Base-by-base conservation (phyloP, 148 eudicot species). In the Dianthus caryophyllus region DNA sequence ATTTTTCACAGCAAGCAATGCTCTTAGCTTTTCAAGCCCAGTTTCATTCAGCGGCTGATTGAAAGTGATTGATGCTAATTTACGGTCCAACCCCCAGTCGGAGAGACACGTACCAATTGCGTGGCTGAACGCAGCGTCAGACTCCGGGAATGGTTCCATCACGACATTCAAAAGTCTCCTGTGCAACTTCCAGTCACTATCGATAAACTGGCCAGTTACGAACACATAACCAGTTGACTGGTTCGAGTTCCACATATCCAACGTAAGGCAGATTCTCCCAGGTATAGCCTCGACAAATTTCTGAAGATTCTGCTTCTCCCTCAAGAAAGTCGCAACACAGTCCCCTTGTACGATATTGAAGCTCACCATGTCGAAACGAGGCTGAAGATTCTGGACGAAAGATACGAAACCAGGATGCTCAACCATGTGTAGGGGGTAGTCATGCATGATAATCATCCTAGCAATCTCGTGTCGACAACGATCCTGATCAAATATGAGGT, bases 131-230 rank as follows among this genome's bases (percentile, higher is more conserved):
- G 93, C 87, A 24, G 80, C 61, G 74, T 87, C 96, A 0, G 96
- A 85, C 55, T 91, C 96, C 0, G 93, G 96, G 63, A 80, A 86
- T 0, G 96, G 96, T 62, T 85, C 97, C 93, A 87, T 88, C 18
- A 91, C 85, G 54, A 88, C 86, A 58, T 85, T 91, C 6, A 91
- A 87, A 55, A 89, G 79, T 65, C 86, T 88, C 61, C 82, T 74
- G 33, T 91, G 96, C 64, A 85, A 69, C 66, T 85, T 89, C 87
- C 88, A 85, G 58, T 91, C 97, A 30, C 47, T 75, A 48, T 91
- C 93, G 49, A 91, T 81, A 61, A 83, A 88, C 41, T 87, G 85
- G 30, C 87, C 96, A 12, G 83, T 82, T 3, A 91, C 63, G 61
- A 87, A 83, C 15, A 87, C 80, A 65, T 87, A 91, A 22, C 88